Evolutionary conservation across 2,329 filamentous ascomycete species (phyloP).

Genomic region (Xylariaceae sp.): DNA sequence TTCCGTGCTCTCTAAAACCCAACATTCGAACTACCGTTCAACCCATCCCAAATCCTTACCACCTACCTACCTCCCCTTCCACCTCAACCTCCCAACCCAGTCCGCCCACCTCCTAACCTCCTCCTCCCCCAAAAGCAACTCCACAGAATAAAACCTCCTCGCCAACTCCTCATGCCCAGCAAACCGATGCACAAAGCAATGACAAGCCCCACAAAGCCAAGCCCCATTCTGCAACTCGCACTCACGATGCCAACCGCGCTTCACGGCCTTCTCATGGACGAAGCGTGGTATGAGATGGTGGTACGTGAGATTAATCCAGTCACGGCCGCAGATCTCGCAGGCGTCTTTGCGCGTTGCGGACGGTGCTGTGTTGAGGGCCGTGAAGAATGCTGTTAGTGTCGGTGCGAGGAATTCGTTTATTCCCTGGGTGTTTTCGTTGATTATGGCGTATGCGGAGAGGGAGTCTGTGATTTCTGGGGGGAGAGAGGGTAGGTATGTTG

Average conservation of each 20-base stretch:
- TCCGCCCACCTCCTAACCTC: slow-evolving; percentile 65
- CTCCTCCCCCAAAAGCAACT: slow-evolving; percentile 62
- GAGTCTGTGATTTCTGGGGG: slow-evolving; percentile 61
- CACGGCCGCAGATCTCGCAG: slow-evolving; percentile 73
- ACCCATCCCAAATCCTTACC: background rate
- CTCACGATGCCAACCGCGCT: slow-evolving; percentile 71
- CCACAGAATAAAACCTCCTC: slow-evolving; percentile 65
- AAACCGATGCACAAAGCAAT: slow-evolving; percentile 74
- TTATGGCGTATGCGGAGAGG: slow-evolving; percentile 60
- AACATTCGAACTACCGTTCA: no score
- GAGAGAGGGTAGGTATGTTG: slow-evolving; percentile 48
- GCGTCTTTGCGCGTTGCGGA: slow-evolving; percentile 48
- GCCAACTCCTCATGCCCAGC: slow-evolving; percentile 74
- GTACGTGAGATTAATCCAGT: slow-evolving; percentile 72
- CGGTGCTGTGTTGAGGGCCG: slow-evolving; percentile 52
- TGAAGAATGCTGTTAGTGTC: slow-evolving; percentile 58
- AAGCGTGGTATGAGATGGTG: slow-evolving; percentile 80
- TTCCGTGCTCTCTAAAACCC: no score
- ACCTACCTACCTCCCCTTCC: slow-evolving; percentile 49
- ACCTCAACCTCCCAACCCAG: slow-evolving; percentile 69
- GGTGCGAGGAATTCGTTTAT: slow-evolving; percentile 56
- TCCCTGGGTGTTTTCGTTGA: slow-evolving; percentile 41
- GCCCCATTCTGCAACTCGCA: slow-evolving; percentile 75
- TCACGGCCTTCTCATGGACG: slow-evolving; percentile 70
- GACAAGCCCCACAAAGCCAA: slow-evolving; percentile 80